Base-by-base conservation (phyloP, 352 stramenopile genomes). In the Phytophthora crassamura region DNA sequence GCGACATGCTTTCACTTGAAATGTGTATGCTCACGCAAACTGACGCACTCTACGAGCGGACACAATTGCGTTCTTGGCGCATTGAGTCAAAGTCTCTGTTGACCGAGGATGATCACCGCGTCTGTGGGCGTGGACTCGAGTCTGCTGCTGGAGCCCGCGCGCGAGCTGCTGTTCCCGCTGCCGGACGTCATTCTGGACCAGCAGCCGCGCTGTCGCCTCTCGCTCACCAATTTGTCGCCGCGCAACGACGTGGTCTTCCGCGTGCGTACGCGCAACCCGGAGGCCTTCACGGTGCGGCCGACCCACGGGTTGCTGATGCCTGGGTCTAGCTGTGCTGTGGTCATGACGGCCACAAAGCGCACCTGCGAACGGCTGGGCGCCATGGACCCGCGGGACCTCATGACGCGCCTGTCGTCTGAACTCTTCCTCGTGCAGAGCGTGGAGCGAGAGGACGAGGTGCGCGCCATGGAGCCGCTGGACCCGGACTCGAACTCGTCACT, bases 211-310 rank as follows among this genome's bases (percentile, higher is more conserved):
- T 73, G 61, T 36, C 57, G n/a, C 38, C 54, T 91, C 38, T 74
- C 64, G 61, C 77, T 94, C n/a, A 79, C 66, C 47, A 94, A 93
- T 63, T 73, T 93, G 41, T 92, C 86, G 48, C 41, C 54, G 20
- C 47, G 55, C n/a, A 83, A 88, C 49, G 72, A 77, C 58, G 69
- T 90, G 14, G 70, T 92, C 10, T 93, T 90, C 62, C 89, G 90
- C 42, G 69, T 94, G 28, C 82, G 84, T 60, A 94, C 86, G 36
- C 90, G 82, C 63, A 85, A 90, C 64, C 77, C 82, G 47, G 70
- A 91, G 32, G 86, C 86, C 43, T 94, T 94, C 62, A 80, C 76
- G 18, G 86, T 94, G 41, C 84, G 78, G 48, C 86, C 86, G 7
- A 78, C 86, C 33, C 78, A 92, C 34, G 83, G 82, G 25, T 34